Conservation (phyloP, 352 stramenopile species). For the Aphanomyces stellatus region DNA sequence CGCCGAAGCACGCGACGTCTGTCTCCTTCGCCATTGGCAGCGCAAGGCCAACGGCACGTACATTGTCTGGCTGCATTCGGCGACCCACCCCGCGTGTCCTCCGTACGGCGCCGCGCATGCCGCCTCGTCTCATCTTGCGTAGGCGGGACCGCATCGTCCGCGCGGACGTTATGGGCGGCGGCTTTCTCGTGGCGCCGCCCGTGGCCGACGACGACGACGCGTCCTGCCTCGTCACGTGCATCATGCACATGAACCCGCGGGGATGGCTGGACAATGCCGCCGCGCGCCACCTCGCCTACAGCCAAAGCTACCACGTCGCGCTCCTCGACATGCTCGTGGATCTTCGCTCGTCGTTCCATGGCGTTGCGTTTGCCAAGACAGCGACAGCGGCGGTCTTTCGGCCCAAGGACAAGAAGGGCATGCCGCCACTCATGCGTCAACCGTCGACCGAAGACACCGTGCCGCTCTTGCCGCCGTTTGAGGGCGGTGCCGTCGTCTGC, state of each 20-base stretch:
- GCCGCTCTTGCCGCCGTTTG: constrained; percentile 3
- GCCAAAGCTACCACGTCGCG: constrained; percentile 60
- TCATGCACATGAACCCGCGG: constrained; percentile 74
- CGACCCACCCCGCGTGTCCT: constrained; percentile 48
- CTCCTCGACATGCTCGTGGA: constrained; percentile 76
- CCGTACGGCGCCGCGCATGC: not conserved
- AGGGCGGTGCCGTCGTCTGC: not conserved
- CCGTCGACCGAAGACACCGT: constrained; percentile 6
- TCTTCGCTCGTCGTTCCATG: constrained; percentile 23
- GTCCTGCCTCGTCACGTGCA: constrained; percentile 72
- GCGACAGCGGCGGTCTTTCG: too few relatives aligned
- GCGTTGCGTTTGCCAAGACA: too few relatives aligned
- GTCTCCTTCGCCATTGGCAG: constrained; percentile 71
- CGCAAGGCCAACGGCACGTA: constrained; percentile 74
- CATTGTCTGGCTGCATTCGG: constrained; percentile 84
- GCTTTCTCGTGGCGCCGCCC: constrained; percentile 53
- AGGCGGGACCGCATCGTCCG: constrained; percentile 33
- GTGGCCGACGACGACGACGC: constrained; percentile 43
- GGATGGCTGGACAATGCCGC: constrained; percentile 57
- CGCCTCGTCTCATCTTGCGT: not conserved
- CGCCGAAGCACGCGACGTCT: constrained; percentile 60
- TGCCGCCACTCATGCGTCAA: not conserved
- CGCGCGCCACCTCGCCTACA: constrained; percentile 59
- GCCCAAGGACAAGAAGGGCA: not conserved
- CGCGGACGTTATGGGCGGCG: constrained; percentile 53